Evolutionary conservation across 148 eudicot genomes (phyloP), one percentile per base, ranked within the genome.

Genomic region (Camellia sinensis): DNA sequence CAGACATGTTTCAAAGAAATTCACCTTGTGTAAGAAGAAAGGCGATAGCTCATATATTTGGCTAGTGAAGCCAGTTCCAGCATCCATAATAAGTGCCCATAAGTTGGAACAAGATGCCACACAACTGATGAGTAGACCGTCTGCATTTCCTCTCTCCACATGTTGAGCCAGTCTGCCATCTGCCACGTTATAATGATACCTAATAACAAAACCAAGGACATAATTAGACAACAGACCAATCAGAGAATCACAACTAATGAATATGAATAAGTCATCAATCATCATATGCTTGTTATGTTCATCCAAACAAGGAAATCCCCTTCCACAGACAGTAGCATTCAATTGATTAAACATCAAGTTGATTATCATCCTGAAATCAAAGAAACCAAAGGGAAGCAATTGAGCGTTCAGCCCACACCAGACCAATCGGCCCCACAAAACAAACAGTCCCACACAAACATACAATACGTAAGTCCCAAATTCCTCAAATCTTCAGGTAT

Each of bases 1-100:
- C 52, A 41, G 29, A 21, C 9, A 40, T 46, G 17, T 14, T 45
- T 45, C 22, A 74, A 11, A 46, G 73, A 73, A 77, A 78, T 71
- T 50, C 60, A 92, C 98, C 98, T 94, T 94, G 78, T 91, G 92
- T 85, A 94, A 87, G 83, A 94, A 94, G 65, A 85, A 84, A 74
- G 93, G 87, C 75, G 98, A 94, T 22, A 92, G 60, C 86, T 94
- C 94, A 79, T 90, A 92, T 63, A 94, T 92, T 87, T 94, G 98
- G 81, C 76, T 80, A 13, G 87, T 69, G 68, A 90, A 92, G 75
- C 90, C 91, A 67, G 97, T 94, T 70, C 98, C 97, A 80, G 94
- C 97, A 88, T 94, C 98, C 98, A 94, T 94, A 61, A 94, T 92
- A 75, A 94, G 84, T 53, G 97, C 98, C 98, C 98, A 94, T 62